Evolutionary conservation across 306 rosid genomes (phyloP), one percentile per base, ranked within the genome.

Genomic region (Phaseolus lunatus): DNA sequence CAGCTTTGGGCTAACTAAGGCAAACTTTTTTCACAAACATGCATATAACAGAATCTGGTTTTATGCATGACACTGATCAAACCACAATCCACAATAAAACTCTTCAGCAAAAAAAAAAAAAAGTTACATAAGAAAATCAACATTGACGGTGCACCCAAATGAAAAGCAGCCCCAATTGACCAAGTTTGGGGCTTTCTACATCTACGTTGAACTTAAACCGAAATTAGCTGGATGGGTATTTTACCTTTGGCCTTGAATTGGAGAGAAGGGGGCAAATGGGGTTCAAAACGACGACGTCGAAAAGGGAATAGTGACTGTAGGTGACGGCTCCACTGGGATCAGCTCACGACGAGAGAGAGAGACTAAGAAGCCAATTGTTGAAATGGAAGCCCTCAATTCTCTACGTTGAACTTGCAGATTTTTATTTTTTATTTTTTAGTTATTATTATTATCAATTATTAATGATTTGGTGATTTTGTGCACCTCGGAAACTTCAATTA

Each of bases 181-280:
- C 26, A 68, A 68, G 47, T 47, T 68, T 37, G 13, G 41, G 58
- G 18, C 19, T 81, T 81, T 58, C 31, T 18, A 53, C 23, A 26
- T 27, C 23, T 22, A 23, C 0, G 8, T 44, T 75, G 64, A 67
- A 49, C 50, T 69, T 50, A 62, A 11, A 19, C 41, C 13, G 54
- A 10, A 69, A 81, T 26, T 2, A 47, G 41, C 39, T 10, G 33
- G 58, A 75, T 23, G 72, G 67, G 41, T 74, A 58, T 49, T 68
- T 45, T 59, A 81, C 52, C 77, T 76, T 61, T 39, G 45, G 52
- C 16, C 23, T 29, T 58, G 37, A 68, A 73, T 41, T 11, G 76
- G 76, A 67, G 70, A 56, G 68, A 47, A 14, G 35, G 22, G 22
- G 44, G 45, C 22, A 50, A n/a, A 67, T 37, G 67, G 33, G 44